Base-by-base conservation (phyloP, 495 filamentous ascomycete species). In the Daldinia childiae region DNA sequence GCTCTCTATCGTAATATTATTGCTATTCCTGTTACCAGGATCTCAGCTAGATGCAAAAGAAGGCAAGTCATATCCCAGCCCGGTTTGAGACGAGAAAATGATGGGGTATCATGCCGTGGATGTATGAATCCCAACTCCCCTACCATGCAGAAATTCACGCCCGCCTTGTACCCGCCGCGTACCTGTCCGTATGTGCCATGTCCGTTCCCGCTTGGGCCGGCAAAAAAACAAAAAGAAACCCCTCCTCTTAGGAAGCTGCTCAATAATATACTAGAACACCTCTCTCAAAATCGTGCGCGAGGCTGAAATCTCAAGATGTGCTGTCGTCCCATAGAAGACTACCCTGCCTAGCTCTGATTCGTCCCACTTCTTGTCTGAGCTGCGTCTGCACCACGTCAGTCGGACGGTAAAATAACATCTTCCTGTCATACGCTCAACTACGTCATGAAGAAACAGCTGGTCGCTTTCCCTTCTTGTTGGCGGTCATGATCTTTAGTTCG, bases 401-500 rank as follows among this genome's bases (percentile, higher is more conserved):
- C 58, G 55, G 41, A 66, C 39, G 26, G 36, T 15, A 14, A 61
- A 36, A 24, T 36, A 27, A 11, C 12, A 27, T 14, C 15, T 21
- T 19, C 34, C 24, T n/a, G 1, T 19, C 29, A 26, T 41, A 19
- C 11, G 26, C 51, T 21, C 19, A 34, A 15, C 58, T 62, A 52
- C 17, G 11, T 60, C 27, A 59, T 7, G 60, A 66, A 21, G 52
- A 17, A 30, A 61, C 74, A 27, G 74, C 79, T 9, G 74, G 72
- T 14, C 74, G 79, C 69, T 83, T 85, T 9, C 83, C 85, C 45
- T 83, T 76, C 48, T 78, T 82, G 24, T 80, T 84, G 30, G 74
- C 80, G 0, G 86, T 88, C 73, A 82, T 82, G 29, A 91, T 66
- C 74, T 91, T 91, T 26, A 91, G 79, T 66, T 90, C 85, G 21